A percentile compares a stretch with the other conserved stretches of the same genome.
phyloP scores from a whole-genome alignment of 768 basidiomycete species.

The Trametes gibbosa region DNA sequence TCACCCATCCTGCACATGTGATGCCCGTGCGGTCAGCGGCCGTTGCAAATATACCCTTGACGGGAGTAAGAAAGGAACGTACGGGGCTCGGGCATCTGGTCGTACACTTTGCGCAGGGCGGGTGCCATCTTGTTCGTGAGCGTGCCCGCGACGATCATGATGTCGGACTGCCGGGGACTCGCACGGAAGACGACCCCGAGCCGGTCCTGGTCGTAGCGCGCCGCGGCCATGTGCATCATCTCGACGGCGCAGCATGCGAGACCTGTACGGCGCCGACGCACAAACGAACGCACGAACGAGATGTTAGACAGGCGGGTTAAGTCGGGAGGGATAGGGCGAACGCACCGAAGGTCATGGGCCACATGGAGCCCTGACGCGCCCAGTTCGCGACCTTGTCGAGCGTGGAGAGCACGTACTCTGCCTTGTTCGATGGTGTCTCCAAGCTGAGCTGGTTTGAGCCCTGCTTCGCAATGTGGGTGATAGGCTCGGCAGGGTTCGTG shows the following conservation, averaged over 20 bases:
- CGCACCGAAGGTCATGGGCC: conserved; percentile 96
- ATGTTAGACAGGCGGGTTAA: neutral
- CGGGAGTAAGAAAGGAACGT: conserved; percentile 31
- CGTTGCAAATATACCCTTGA: neutral
- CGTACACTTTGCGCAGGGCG: conserved; percentile 92
- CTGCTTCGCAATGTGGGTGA: conserved; percentile 69
- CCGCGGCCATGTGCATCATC: conserved; percentile 99
- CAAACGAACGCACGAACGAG: neutral
- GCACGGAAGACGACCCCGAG: conserved; percentile 98
- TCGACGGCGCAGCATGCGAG: conserved; percentile 99
- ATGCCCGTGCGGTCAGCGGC: neutral
- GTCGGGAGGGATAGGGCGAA: neutral
- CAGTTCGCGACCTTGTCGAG: conserved; percentile 97
- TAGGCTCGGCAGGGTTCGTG: conserved; percentile 47
- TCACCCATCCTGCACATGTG: conserved; percentile 77
- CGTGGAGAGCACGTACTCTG: conserved; percentile 95
- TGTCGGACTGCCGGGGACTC: conserved; percentile 95
- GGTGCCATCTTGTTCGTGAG: conserved; percentile 99
- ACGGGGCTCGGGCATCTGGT: conserved; percentile 99
- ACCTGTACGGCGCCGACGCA: conserved; percentile 43
- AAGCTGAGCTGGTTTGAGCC: conserved; percentile 84
- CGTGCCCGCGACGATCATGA: conserved; percentile 99
- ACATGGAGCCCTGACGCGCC: conserved; percentile 97
- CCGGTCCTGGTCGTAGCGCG: conserved; percentile 97
- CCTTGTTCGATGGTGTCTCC: conserved; percentile 75